These are phyloP conservation scores for Allium sativum DNA, from an alignment of 106 monocot species.

Conservation along the genomic window DNA sequence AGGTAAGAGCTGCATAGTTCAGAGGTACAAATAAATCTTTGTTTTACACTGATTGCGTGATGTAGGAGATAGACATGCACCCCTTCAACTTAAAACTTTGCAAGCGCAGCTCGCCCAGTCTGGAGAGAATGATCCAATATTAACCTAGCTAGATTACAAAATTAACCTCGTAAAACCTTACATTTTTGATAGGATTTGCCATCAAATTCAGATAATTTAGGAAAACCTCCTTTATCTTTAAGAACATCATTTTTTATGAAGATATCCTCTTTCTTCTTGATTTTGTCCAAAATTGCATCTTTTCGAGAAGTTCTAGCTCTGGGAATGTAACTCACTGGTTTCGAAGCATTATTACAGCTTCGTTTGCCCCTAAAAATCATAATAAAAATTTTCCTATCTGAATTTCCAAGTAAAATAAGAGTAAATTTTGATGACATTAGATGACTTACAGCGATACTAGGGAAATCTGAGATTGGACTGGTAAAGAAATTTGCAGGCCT, in stretches of 20 bases:
- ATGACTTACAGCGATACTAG: slow-evolving; percentile 4
- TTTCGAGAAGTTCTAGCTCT: neutral
- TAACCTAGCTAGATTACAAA: neutral
- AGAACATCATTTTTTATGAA: neutral
- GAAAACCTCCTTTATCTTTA: neutral
- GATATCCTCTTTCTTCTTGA: slow-evolving; percentile 3
- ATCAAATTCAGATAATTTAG: neutral
- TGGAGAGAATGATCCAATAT: neutral
- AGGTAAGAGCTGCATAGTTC: too few relatives aligned
- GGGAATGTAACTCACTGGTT: neutral
- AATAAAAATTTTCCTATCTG: neutral
- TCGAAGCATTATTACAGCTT: neutral
- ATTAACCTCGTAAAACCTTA: neutral
- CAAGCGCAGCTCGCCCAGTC: neutral
- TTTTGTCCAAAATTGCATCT: neutral
- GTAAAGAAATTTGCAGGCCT: slow-evolving; percentile 3
- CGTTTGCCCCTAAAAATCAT: neutral
- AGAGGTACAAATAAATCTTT: too few relatives aligned
- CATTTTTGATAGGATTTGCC: neutral
- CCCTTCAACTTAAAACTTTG: neutral
- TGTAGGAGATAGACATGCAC: neutral
- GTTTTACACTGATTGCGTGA: too few relatives aligned
- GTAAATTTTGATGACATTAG: neutral
- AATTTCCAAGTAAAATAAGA: neutral
- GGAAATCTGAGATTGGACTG: neutral